A percentile compares a stretch with the other conserved stretches of the same genome.
Conservation (phyloP, 306 rosid species). For the Datisca glomerata region DNA sequence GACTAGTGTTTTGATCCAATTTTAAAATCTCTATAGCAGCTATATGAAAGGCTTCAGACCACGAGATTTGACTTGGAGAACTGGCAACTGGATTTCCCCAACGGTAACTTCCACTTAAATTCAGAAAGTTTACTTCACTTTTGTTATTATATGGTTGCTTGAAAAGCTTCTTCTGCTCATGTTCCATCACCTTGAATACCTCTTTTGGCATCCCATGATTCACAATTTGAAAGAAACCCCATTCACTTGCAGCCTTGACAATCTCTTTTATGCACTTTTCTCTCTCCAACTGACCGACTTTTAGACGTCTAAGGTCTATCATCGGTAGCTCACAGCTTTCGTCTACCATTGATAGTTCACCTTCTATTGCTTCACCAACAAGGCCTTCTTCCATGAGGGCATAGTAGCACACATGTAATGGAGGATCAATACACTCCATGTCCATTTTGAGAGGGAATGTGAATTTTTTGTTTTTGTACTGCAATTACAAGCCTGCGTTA, state of each 20-base stretch:
- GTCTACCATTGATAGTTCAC: constrained; percentile 8
- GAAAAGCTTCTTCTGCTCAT: constrained; percentile 37
- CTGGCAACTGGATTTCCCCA: constrained; percentile 62
- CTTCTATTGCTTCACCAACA: neutral
- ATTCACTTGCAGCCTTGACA: constrained; percentile 33
- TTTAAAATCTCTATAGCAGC: constrained; percentile 28
- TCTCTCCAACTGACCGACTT: constrained; percentile 13
- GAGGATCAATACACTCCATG: constrained; percentile 43
- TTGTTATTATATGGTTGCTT: constrained; percentile 31
- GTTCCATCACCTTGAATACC: constrained; percentile 19
- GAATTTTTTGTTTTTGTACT: no score
- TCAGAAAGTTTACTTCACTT: constrained; percentile 18
- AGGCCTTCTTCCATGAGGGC: constrained; percentile 11
- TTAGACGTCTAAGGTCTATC: constrained; percentile 35
- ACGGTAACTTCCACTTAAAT: constrained; percentile 36
- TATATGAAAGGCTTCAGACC: constrained; percentile 69
- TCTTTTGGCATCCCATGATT: constrained; percentile 53
- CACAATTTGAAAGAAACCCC: constrained; percentile 69
- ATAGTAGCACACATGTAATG: constrained; percentile 37
- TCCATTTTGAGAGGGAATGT: no score
- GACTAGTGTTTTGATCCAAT: constrained; percentile 19
- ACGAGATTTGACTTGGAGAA: constrained; percentile 29
- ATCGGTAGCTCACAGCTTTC: constrained; percentile 39
- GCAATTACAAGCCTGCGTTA: no score
- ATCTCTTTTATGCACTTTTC: constrained; percentile 38